Evolutionary conservation across 2,329 filamentous ascomycete genomes (phyloP).

Genomic region (Calonectria hawksworthii): DNA sequence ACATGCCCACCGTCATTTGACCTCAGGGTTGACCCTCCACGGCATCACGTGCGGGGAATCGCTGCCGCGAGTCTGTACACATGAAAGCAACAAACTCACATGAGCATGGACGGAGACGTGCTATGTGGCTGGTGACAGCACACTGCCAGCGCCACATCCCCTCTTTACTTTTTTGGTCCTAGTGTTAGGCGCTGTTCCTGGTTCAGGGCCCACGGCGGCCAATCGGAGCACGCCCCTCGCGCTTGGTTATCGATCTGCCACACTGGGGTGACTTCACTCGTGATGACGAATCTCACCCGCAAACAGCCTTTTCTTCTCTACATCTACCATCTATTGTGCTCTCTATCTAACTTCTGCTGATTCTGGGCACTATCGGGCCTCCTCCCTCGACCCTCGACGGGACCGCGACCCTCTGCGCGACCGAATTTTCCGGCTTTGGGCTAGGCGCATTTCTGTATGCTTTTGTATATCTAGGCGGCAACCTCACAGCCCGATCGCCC

Average conservation of each 20-base stretch:
- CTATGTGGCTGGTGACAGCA: constrained; percentile 14
- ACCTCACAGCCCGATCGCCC: constrained; percentile 42
- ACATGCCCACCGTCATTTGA: constrained; percentile 1
- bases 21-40: background rate
- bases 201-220: constrained; percentile 21
- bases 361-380: constrained; percentile 27
- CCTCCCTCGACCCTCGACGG: constrained; percentile 15
- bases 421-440: background rate
- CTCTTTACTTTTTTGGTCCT: constrained; percentile 2
- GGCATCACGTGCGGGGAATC: background rate
- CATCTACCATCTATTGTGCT: constrained; percentile 15
- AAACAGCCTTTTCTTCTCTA: constrained; percentile 29
- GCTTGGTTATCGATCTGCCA: constrained; percentile 43
- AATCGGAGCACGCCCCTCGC: constrained; percentile 36
- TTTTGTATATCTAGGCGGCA: constrained; percentile 31
- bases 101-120: background rate
- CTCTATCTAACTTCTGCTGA: background rate
- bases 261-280: constrained; percentile 36
- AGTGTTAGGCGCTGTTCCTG: constrained; percentile 39
- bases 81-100: background rate
- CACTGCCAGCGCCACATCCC: constrained; percentile 21
- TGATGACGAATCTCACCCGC: constrained; percentile 50
- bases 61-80: background rate
- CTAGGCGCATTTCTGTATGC: constrained; percentile 14
- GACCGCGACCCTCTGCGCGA: background rate